Base-by-base conservation (phyloP, 2,329 filamentous ascomycete species). In the Trichothecium sympodiale region DNA sequence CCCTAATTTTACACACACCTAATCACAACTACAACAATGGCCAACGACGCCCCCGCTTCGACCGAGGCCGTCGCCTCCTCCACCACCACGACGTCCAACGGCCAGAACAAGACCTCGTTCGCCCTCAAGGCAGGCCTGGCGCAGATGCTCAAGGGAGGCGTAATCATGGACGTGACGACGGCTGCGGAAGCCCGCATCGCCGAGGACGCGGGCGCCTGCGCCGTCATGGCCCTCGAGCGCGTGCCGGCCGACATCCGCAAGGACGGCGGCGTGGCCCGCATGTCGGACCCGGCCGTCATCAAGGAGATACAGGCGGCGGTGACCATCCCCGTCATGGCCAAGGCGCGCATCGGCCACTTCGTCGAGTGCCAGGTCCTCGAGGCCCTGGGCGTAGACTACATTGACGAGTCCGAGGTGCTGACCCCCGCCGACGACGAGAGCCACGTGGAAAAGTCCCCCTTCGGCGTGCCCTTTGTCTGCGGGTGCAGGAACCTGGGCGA, bases 291-390 rank as follows among this genome's bases (percentile, higher is more conserved):
- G 2, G 67, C 73, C 50, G 84, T 95, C 75, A 96, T 96, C 71
- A 82, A 83, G 63, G 84, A 88, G 60, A 96, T 98, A 58, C 93
- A 95, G 77, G 77, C 72, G 3, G 80, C 87, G 29, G 91, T 96
- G 32, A 96, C 89, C 36, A 95, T 96, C 51, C 91, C 91, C 49
- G 91, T 98, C 60, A 96, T 98, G 91, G 91, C 91, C 44, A 98
- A 98, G 68, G 89, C 89, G 17, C 77, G 91, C 55, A 98, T 96
- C 56, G 91, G 91, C 27, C 91, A 98, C 66, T 88, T 95, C 48
- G 89, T 95, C 51, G 91, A 98, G 69, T 95, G 88, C 67, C 89
- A 89, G 80, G 93, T 98, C 64, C 83, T 98, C 54, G 84, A 96
- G 71, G 78, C 85, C 39, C 79, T 96, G 37, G 88, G 85, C 42